These are phyloP conservation scores for Dichotomocladium elegans DNA, from an alignment of 371 early-diverging fungal species.

Conservation along the genomic window DNA sequence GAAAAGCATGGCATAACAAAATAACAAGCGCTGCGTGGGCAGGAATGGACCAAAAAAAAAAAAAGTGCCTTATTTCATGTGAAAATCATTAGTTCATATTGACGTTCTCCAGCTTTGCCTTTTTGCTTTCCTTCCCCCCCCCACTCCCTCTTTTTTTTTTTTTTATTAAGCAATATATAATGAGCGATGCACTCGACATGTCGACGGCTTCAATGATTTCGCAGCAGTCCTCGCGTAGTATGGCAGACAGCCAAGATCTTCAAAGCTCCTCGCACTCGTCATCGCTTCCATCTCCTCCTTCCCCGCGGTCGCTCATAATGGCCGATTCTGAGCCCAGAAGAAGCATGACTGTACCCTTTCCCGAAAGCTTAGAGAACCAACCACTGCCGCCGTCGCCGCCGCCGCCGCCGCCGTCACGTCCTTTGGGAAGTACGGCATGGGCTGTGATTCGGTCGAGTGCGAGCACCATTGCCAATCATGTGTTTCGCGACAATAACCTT, in stretches of 20 bases:
- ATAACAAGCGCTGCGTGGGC: too few species aligned
- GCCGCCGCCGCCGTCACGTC: not conserved
- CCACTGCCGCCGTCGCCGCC: not conserved
- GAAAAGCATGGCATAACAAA: too few species aligned
- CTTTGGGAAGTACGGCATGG: not conserved
- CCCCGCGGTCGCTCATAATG: constrained; percentile 8
- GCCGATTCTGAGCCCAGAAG: not conserved
- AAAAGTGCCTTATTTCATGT: too few species aligned
- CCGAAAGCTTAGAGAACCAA: not conserved
- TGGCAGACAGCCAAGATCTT: not conserved
- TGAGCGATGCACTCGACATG: constrained; percentile 30
- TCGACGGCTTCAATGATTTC: constrained; percentile 30
- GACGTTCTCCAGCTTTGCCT: too few species aligned
- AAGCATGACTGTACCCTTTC: not conserved
- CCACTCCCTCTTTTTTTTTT: not conserved
- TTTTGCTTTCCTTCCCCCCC: too few species aligned
- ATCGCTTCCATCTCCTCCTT: constrained; percentile 6
- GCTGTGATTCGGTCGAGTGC: not conserved
- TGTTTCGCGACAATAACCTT: constrained; percentile 41
- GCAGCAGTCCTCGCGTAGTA: not conserved
- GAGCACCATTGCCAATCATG: constrained; percentile 5
- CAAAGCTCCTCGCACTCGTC: not conserved
- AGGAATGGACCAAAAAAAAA: too few species aligned
- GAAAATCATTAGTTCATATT: too few species aligned
- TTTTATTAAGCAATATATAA: not conserved